Conservation (phyloP, 495 filamentous ascomycete species). For the Penicillium paxilli region DNA sequence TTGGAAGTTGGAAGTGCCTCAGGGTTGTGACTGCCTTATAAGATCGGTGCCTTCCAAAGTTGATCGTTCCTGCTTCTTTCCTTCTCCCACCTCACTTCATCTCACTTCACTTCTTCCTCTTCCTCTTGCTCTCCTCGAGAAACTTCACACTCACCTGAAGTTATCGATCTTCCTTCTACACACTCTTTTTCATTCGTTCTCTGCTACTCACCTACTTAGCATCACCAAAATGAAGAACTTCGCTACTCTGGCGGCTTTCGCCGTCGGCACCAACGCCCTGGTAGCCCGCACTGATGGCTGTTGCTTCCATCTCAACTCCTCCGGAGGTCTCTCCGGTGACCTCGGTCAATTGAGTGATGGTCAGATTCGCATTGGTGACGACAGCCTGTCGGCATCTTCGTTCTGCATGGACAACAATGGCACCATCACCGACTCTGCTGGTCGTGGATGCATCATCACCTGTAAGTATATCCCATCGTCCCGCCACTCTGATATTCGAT, state of each 20-base stretch:
- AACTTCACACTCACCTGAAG: too few relatives aligned
- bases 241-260: slow-evolving; percentile 36
- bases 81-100: background rate
- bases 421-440: slow-evolving; percentile 50
- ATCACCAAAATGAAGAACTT: slow-evolving; percentile 34
- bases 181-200: slow-evolving; percentile 18
- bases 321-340: slow-evolving; percentile 45
- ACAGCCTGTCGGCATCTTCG: slow-evolving; percentile 33
- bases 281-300: slow-evolving; percentile 41
- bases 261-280: slow-evolving; percentile 41
- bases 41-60: too few relatives aligned
- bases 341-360: slow-evolving; percentile 56
- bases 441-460: slow-evolving; percentile 60
- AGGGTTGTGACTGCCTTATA: too few relatives aligned
- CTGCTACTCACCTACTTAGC: background rate
- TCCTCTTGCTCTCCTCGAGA: too few relatives aligned
- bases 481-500: too few relatives aligned
- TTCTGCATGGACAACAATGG: slow-evolving; percentile 50
- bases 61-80: background rate
- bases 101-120: background rate
- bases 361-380: slow-evolving; percentile 52
- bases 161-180: background rate
- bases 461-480: slow-evolving; percentile 43
- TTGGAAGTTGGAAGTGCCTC: too few relatives aligned
- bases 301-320: slow-evolving; percentile 51